Evolutionary conservation across 176 grass and related monocot genomes (phyloP), one percentile per base, ranked within the genome.

Genomic region (Tillandsia fasciculata): DNA sequence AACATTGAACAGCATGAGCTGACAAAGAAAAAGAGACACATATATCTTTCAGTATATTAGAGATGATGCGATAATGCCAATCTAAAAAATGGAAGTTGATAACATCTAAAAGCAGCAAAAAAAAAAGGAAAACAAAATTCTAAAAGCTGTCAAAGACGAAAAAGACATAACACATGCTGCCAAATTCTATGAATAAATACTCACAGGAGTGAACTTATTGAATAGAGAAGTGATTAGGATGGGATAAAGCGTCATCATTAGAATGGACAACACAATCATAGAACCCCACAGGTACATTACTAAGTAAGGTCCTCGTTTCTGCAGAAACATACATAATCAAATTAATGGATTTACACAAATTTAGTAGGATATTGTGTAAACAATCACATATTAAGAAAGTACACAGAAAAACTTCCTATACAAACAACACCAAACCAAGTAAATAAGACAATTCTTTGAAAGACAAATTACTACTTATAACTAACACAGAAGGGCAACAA

Each of bases 141-240:
- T 33, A 33, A 42, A 42, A 7, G 33, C 33, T 42, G 33, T 48
- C 10, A 23, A 81, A 74, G 24, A 56, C 78, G 8, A 81, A 79
- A 82, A 17, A 67, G 28, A 12, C 73, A 5, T 3, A 53, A 67
- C 2, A 26, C 20, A 54, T 69, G 17, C 59, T 57, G 52, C 59
- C 0, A 8, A 49, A 20, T 70, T 68, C 3, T 8, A 64, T 66
- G 42, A 65, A 74, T 82, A 79, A 12, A 49, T 74, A 86, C 87
- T 99, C 74, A 99, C 95, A 73, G 95, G 80, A 76, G 90, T 99
- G 75, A 99, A 99, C 75, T 88, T 99, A 80, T 99, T 93, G 72
- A 99, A 99, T 58, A 99, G 67, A 76, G 95, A 90, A 82, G 95
- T 89, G 23, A 99, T 99, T 48, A 99, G 13, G 50, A 94, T 67